Evolutionary conservation across 345 rosid genomes (phyloP).

Genomic region (Luvunga scandens): DNA sequence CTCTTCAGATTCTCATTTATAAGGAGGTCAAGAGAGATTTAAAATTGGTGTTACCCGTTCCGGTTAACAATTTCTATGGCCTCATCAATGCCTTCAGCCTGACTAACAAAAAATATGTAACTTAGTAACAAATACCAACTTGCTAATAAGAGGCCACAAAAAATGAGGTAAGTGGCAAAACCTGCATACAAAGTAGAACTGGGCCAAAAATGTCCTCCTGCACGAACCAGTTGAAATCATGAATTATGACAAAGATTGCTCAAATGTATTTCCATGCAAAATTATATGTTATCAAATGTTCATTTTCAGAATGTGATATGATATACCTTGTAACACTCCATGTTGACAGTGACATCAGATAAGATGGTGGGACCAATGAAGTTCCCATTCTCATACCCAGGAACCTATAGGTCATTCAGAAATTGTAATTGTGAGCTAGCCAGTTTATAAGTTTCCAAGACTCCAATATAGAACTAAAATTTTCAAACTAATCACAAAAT

Average conservation of each 20-base stretch:
- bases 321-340: slow-evolving; percentile 97
- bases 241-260: not conserved
- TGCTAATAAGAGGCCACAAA: not conserved
- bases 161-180: slow-evolving; percentile 22
- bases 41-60: slow-evolving; percentile 59
- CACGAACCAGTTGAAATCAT: slow-evolving; percentile 4
- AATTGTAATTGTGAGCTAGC: slow-evolving; percentile 1
- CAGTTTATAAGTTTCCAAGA: slow-evolving; percentile 5
- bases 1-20: not conserved
- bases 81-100: slow-evolving; percentile 89
- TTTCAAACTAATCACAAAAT: not conserved
- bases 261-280: not conserved
- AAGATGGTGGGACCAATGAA: slow-evolving; percentile 93
- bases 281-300: not conserved
- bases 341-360: slow-evolving; percentile 75
- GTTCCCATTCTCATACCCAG: slow-evolving; percentile 89
- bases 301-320: not conserved
- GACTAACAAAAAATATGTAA: slow-evolving; percentile 21
- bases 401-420: slow-evolving; percentile 56
- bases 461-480: not conserved
- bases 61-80: slow-evolving; percentile 76
- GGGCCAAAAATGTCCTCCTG: slow-evolving; percentile 99
- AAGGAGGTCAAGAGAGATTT: not conserved
- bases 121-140: slow-evolving; percentile 3
- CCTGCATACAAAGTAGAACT: slow-evolving; percentile 94